Conservation (phyloP, 106 monocot genomes). For the Apostasia shenzhenica region DNA sequence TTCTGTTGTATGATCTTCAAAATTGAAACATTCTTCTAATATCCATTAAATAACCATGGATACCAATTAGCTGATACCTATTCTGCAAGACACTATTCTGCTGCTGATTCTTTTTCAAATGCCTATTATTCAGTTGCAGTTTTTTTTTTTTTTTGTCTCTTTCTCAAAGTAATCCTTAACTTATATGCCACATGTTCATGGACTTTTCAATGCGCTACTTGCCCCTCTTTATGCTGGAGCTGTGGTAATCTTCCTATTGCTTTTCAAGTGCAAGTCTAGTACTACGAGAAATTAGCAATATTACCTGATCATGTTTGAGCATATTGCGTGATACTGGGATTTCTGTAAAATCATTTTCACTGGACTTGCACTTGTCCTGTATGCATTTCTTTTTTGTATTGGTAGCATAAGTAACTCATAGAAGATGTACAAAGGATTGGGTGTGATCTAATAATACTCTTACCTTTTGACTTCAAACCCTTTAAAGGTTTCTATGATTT, state of each 20-base stretch:
- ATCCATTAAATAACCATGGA: neutral
- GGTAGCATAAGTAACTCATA: neutral
- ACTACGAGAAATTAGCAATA: neutral
- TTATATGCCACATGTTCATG: slow-evolving; percentile 75
- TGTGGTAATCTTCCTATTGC: slow-evolving; percentile 42
- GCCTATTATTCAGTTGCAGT: slow-evolving; percentile 1
- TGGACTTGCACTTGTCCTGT: neutral
- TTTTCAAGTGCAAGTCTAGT: neutral
- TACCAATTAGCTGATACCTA: neutral
- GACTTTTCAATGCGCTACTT: slow-evolving; percentile 90
- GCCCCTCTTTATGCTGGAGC: slow-evolving; percentile 94
- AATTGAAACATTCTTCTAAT: neutral
- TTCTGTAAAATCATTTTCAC: neutral
- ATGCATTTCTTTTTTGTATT: slow-evolving; percentile 1
- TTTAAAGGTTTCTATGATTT: slow-evolving; percentile 1
- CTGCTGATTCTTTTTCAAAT: too few species aligned
- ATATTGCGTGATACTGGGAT: neutral
- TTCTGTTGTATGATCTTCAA: neutral
- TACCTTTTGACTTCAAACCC: neutral
- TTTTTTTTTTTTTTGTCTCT: slow-evolving; percentile 10
- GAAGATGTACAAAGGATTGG: neutral
- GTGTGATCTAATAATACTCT: neutral
- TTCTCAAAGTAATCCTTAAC: slow-evolving; percentile 58
- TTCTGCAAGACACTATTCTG: too few species aligned
- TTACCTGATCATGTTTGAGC: neutral